Conservation (phyloP, 2,329 filamentous ascomycete species). For the Achaetomium macrosporum region DNA sequence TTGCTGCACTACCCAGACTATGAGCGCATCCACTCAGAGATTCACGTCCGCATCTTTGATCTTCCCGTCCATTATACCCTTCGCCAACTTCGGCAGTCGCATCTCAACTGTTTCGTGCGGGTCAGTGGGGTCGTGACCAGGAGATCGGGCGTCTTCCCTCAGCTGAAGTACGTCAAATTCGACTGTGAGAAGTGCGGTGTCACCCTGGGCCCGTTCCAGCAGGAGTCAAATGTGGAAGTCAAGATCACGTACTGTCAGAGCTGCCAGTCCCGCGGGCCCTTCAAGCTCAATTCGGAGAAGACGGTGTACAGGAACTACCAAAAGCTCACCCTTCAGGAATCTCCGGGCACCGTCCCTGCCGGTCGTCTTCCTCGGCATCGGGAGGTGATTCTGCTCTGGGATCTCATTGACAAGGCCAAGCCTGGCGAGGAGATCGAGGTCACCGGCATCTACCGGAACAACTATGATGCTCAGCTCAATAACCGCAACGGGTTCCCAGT, state of each 20-base stretch:
- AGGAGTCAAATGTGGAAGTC: slow-evolving; percentile 93
- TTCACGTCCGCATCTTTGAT: slow-evolving; percentile 94
- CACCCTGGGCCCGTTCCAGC: slow-evolving; percentile 91
- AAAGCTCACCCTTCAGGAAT: slow-evolving; percentile 94
- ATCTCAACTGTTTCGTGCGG: slow-evolving; percentile 90
- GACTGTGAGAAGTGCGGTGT: slow-evolving; percentile 90
- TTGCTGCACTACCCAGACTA: slow-evolving; percentile 96
- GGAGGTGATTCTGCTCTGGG: slow-evolving; percentile 93
- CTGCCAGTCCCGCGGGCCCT: slow-evolving; percentile 91
- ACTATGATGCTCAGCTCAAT: slow-evolving; percentile 95
- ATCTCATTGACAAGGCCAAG: slow-evolving; percentile 93
- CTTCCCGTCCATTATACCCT: slow-evolving; percentile 92
- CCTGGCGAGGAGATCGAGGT: slow-evolving; percentile 97
- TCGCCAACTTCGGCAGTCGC: slow-evolving; percentile 87
- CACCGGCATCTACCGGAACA: slow-evolving; percentile 95
- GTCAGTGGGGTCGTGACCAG: slow-evolving; percentile 94
- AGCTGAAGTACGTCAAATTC: slow-evolving; percentile 98
- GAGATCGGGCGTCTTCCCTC: slow-evolving; percentile 90
- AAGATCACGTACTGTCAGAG: slow-evolving; percentile 95
- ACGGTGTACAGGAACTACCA: slow-evolving; percentile 99
- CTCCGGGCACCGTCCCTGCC: slow-evolving; percentile 91
- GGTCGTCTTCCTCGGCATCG: slow-evolving; percentile 88
- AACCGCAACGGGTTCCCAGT: slow-evolving; percentile 98
- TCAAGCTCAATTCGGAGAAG: slow-evolving; percentile 93
- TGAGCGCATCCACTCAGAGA: slow-evolving; percentile 93